Evolutionary conservation across 352 stramenopile species (phyloP), one percentile per base, ranked within the genome.

Genomic region (Phytopythium helicoides): DNA sequence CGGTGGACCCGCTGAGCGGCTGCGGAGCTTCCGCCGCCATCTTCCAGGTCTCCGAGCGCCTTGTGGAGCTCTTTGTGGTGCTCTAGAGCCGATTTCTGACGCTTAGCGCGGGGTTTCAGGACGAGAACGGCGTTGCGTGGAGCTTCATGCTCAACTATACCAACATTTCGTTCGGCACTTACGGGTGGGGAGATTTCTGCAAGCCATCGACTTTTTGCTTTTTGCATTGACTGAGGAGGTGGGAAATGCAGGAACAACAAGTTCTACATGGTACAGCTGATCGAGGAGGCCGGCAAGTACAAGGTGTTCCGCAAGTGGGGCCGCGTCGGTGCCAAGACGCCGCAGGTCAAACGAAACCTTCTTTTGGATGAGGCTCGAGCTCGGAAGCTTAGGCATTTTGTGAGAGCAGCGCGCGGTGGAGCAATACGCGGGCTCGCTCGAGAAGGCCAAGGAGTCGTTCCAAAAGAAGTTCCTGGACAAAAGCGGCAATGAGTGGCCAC

Each of bases 181-280:
- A 81, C 46, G 71, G 71, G 71, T 81, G 45, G 21, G 53, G 55
- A 1, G 16, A 33, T 44, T 11, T 14, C 15, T 33, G 8, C 0
- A 3, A 5, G 9, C 3, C 22, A 15, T 3, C 35, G 9, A 16
- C 19, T 46, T 5, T 23, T 56, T 22, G 31, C 49, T 22, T 15
- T 16, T 14, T n/a, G 25, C 28, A 33, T 33, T 33, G 28, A 33
- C 28, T 5, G 28, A 10, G 5, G 28, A 33, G 28, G 28, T 33
- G 28, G 28, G 9, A 33, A 3, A 46, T 31, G 1, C 37, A 88
- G 78, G 3, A 87, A 85, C 72, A 89, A 89, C 60, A 89, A 89
- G 55, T 89, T 85, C 35, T 89, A 89, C 68, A 80, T 77, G 73
- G 51, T 83, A 41, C 79, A 89, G 62, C 55, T 89, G 53, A 72